Base-by-base conservation (phyloP, 192 early-diverging fungal species). In the Oehlia diaphana region DNA sequence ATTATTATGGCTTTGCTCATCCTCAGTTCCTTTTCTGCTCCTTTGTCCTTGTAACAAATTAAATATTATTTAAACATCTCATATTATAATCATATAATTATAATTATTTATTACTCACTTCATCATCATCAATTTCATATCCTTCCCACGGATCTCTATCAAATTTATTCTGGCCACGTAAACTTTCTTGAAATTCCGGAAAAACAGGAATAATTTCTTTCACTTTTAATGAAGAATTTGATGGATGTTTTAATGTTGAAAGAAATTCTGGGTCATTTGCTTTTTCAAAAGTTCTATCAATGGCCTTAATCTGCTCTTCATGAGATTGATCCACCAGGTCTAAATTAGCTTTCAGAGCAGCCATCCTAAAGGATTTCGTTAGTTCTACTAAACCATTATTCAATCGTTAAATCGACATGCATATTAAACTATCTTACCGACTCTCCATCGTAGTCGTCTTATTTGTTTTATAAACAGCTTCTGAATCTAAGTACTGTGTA, bases 81-180 rank as follows among this genome's bases (percentile, higher is more conserved):
- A 63, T 7, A 19, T 5, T 10, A n/a, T 63, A 61, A 26, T 4
- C 6, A 16, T 10, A 14, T 21, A 50, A 58, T 42, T 49, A 44
- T 14, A 21, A 7, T 14, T 19, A 61, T 16, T 33, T 21, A 35
- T 13, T 33, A n/a, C 61, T 76, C 3, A 76, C 72, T 16, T 58
- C 35, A 76, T 63, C 61, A 0, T 76, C 74, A 10, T 76, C 61
- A 33, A 63, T 35, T 62, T n/a, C 28, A 61, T 63, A 19, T 37
- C 74, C 74, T n/a, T 63, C 74, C 50, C 53, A 76, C 7, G 74
- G 74, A 39, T 77, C 75, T 39, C 63, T 39, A 66, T 77, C 75
- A 66, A 77, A 77, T 31, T 19, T 65, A 66, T 16, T 21, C 37
- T 63, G 23, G 0, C 37, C 63, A 26, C 35, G 28, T 21, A 65